Evolutionary conservation across 2,329 filamentous ascomycete species (phyloP).

Genomic region (Magnaporthiopsis incrustans): DNA sequence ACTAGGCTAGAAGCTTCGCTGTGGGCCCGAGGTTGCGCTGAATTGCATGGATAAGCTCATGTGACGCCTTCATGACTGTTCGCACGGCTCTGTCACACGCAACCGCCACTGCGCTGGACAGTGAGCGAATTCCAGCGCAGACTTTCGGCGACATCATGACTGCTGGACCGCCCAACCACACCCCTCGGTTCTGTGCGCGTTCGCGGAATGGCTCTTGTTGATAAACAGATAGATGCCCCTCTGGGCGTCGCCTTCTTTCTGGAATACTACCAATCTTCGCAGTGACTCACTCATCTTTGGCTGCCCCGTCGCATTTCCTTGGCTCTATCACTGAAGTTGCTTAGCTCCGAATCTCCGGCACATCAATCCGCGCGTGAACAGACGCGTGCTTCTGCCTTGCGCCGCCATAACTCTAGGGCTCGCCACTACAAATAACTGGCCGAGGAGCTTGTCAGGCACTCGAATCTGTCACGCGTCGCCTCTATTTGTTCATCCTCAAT

Average conservation of each 20-base stretch:
- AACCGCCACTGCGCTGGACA: neutral
- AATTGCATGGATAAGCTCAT: neutral
- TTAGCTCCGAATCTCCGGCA: neutral
- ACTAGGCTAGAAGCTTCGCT: neutral
- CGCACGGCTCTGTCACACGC: slow-evolving; percentile 1
- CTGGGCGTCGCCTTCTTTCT: neutral
- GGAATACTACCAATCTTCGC: neutral
- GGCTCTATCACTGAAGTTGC: neutral
- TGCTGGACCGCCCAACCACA: neutral
- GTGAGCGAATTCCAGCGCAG: neutral
- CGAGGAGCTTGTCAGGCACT: neutral
- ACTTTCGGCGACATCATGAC: neutral
- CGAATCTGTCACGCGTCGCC: neutral
- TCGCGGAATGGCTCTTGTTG: neutral
- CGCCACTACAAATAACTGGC: neutral
- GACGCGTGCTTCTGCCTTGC: neutral
- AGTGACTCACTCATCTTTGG: neutral
- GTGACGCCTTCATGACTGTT: slow-evolving; percentile 2
- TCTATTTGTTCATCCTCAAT: slow-evolving; percentile 18
- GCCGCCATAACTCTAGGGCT: neutral
- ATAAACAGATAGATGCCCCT: neutral
- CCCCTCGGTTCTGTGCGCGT: neutral
- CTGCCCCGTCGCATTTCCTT: neutral
- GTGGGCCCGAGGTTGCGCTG: neutral
- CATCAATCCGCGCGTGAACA: neutral